phyloP scores from a whole-genome alignment of 2,329 filamentous ascomycete species.

The Neodidymelliopsis sp. region DNA sequence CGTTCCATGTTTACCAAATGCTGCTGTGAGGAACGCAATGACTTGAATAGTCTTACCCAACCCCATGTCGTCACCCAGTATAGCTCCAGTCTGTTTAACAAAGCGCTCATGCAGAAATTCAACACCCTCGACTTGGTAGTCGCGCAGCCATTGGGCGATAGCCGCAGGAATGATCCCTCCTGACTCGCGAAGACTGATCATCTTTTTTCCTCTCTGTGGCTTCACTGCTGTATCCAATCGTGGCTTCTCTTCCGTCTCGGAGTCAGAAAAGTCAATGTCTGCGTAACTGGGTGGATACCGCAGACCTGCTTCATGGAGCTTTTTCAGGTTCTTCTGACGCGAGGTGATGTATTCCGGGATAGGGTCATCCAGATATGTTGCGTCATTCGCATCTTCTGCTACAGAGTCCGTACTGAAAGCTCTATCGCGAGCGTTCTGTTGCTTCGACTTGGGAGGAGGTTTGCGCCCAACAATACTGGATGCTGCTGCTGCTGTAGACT shows the following conservation, averaged over 20 bases:
- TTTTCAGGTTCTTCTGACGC: conserved; percentile 74
- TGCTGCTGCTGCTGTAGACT: conserved; percentile 53
- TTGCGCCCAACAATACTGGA: conserved; percentile 54
- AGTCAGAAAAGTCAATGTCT: conserved; percentile 77
- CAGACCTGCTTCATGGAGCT: conserved; percentile 72
- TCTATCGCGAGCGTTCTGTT: conserved; percentile 14
- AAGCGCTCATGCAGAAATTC: conserved; percentile 88
- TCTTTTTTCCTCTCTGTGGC: conserved; percentile 74
- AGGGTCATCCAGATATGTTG: conserved; percentile 63
- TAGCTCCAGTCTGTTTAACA: conserved; percentile 87
- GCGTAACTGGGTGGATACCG: conserved; percentile 79
- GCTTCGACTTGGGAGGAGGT: conserved; percentile 28
- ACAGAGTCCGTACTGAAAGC: conserved; percentile 33
- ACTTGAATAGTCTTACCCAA: conserved; percentile 97
- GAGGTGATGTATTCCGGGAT: conserved; percentile 77
- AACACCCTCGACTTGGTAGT: conserved; percentile 88
- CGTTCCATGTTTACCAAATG: conserved; percentile 93
- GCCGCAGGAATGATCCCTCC: conserved; percentile 84
- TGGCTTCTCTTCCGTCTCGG: conserved; percentile 73
- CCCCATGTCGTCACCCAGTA: conserved; percentile 97
- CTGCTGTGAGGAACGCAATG: conserved; percentile 86
- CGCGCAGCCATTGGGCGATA: conserved; percentile 88
- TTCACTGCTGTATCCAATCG: conserved; percentile 67
- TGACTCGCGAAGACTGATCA: conserved; percentile 77
- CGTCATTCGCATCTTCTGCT: conserved; percentile 55